A percentile compares a stretch with the other conserved stretches of the same genome.
Conservation (phyloP, 768 basidiomycete genomes). For the Phaeotremella skinneri region DNA sequence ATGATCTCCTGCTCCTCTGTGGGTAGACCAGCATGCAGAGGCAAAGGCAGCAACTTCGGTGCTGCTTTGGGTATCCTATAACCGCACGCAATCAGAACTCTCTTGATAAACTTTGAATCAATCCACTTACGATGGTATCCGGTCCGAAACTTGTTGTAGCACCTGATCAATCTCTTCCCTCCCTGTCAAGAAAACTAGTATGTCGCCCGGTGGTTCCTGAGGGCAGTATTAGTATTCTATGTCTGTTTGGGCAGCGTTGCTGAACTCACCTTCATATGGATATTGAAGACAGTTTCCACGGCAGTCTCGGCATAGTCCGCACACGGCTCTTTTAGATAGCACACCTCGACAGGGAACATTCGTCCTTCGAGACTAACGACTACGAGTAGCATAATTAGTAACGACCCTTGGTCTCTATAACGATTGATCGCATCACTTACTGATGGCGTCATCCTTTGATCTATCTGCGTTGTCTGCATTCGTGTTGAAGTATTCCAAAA, state of each 20-base stretch:
- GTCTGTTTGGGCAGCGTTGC: conserved; percentile 1
- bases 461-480: conserved; percentile 55
- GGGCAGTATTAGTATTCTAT: neutral
- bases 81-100: neutral
- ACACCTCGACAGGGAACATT: conserved; percentile 91
- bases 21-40: conserved; percentile 84
- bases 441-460: conserved; percentile 64
- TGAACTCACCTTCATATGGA: conserved; percentile 72
- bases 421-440: conserved; percentile 24
- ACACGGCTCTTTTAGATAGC: conserved; percentile 70
- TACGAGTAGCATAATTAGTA: conserved; percentile 16
- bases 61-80: conserved; percentile 58
- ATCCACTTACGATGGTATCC: conserved; percentile 67
- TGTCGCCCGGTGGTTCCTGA: conserved; percentile 80
- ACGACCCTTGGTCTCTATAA: neutral
- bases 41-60: conserved; percentile 63
- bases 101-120: no score
- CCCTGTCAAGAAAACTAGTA: conserved; percentile 91
- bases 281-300: conserved; percentile 88
- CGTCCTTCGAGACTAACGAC: conserved; percentile 88
- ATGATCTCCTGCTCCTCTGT: conserved; percentile 83
- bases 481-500: conserved; percentile 81
- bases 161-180: conserved; percentile 93
- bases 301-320: conserved; percentile 85
- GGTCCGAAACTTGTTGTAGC: conserved; percentile 73